Percentiles rank a stretch among this genome's conserved stretches.
Evolutionary conservation across 345 rosid species (phyloP).

Genomic region (Clarkia xantiana): DNA sequence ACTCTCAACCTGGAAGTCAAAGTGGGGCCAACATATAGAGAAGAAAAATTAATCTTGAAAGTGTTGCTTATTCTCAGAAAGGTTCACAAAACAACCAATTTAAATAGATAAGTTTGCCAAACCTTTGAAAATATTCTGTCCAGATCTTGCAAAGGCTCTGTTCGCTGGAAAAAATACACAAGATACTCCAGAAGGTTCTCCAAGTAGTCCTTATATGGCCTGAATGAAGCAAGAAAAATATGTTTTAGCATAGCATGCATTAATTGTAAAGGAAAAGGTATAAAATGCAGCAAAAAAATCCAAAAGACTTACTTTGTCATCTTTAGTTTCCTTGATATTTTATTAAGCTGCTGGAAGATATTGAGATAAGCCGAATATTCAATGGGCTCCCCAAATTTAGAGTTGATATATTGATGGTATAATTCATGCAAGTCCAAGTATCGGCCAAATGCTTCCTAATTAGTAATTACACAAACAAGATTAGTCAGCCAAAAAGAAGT

Average conservation of each 20-base stretch:
- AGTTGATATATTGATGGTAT: conserved; percentile 68
- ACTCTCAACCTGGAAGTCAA: conserved; percentile 33
- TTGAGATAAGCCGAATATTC: conserved; percentile 84
- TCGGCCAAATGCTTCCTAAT: conserved; percentile 79
- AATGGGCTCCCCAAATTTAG: conserved; percentile 69
- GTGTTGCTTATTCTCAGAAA: background rate
- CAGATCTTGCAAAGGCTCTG: conserved; percentile 92
- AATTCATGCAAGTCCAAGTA: conserved; percentile 85
- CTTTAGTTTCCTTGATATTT: conserved; percentile 48
- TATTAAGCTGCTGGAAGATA: conserved; percentile 48
- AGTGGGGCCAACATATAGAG: background rate
- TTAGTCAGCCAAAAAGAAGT: background rate
- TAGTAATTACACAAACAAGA: conserved; percentile 20
- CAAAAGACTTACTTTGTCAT: conserved; percentile 33
- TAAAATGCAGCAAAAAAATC: too few relatives aligned
- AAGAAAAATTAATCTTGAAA: background rate
- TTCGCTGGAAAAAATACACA: conserved; percentile 62
- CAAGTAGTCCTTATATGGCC: conserved; percentile 72
- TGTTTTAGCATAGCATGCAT: background rate
- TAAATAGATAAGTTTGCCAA: background rate
- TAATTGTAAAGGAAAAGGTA: background rate
- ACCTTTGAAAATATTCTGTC: conserved; percentile 77
- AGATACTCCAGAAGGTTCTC: conserved; percentile 69
- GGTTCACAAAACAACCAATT: background rate
- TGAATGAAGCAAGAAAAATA: conserved; percentile 16